Evolutionary conservation across 345 rosid species (phyloP).

Genomic region (Pugionium cornutum): DNA sequence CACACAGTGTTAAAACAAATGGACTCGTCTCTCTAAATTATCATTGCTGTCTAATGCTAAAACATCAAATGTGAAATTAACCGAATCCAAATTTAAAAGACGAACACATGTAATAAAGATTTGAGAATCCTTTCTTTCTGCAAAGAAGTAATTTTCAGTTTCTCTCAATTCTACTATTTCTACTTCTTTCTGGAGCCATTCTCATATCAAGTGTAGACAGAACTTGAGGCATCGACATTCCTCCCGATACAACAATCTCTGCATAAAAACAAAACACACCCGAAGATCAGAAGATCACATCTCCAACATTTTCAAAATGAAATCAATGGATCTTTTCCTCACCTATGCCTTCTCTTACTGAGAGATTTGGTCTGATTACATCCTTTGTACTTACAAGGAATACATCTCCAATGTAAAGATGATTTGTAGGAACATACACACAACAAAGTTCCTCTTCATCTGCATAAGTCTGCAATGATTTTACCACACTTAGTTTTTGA

Average conservation of each 20-base stretch:
- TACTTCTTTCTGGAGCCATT: conserved; percentile 48
- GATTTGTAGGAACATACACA: conserved; percentile 97
- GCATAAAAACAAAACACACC: conserved; percentile 35
- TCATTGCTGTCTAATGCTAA: conserved; percentile 23
- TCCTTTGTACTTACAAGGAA: conserved; percentile 79
- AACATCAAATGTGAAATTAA: conserved; percentile 32
- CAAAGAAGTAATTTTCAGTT: conserved; percentile 45
- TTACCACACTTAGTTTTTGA: background rate
- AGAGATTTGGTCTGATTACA: conserved; percentile 91
- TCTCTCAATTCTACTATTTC: conserved; percentile 61
- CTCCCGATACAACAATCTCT: conserved; percentile 98
- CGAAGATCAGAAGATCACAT: conserved; percentile 19
- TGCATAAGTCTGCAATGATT: conserved; percentile 64
- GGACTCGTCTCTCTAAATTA: conserved; percentile 20
- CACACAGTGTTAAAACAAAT: conserved; percentile 15
- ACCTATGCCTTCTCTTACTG: conserved; percentile 99
- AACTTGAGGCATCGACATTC: conserved; percentile 97
- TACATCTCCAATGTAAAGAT: conserved; percentile 94
- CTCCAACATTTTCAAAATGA: background rate
- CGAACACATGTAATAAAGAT: background rate
- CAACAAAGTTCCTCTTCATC: conserved; percentile 96
- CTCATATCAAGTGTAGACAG: conserved; percentile 65
- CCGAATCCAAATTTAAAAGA: conserved; percentile 9
- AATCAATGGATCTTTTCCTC: conserved; percentile 34
- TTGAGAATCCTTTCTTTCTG: conserved; percentile 17